Evolutionary conservation across 768 basidiomycete species (phyloP), one percentile per base, ranked within the genome.

Genomic region (Lentinus brumalis): DNA sequence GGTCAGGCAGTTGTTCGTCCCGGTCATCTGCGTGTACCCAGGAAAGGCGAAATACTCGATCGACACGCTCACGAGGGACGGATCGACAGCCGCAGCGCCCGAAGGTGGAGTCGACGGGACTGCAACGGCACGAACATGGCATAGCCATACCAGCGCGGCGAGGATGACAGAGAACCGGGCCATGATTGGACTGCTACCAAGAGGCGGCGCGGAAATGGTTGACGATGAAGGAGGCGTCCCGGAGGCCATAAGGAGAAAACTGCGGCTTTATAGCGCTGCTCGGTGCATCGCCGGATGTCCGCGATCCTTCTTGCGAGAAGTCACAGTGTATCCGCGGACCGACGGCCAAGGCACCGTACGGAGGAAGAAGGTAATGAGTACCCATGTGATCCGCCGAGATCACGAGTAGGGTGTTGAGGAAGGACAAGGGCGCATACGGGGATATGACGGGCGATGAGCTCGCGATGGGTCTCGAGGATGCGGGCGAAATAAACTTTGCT

Each of bases 11-110:
- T 71, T 75, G 16, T 60, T 66, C 3, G 76, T 77, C 6, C 73
- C 69, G 9, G 68, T 46, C 15, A 77, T 55, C 35, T 65, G 53
- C 12, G 71, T 73, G 62, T 77, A 77, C 5, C 68, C 74, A 1
- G 76, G 76, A 59, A 76, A 76, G n/a, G 76, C 70, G 59, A 77
- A 77, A 66, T 76, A 77, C 53, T 77, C 76, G 45, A 77, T 61
- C 5, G 76, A 77, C 8, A 77, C 67, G 63, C 74, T 74, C 16
- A 77, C 63, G 4, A 71, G 66, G 6, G 75, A 65, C 10, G 71
- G 71, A 52, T 76, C 73, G 21, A 76, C 67, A 7, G 57, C 32
- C 0, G 63, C 65, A 1, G 76, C 70, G 6, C 56, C 51, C 9
- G 73, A 53, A 11, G 76, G 75, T 10, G 73, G 50, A 15, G 60